Evolutionary conservation across 2,329 filamentous ascomycete species (phyloP).

Genomic region (Decorospora gaudefroyi): DNA sequence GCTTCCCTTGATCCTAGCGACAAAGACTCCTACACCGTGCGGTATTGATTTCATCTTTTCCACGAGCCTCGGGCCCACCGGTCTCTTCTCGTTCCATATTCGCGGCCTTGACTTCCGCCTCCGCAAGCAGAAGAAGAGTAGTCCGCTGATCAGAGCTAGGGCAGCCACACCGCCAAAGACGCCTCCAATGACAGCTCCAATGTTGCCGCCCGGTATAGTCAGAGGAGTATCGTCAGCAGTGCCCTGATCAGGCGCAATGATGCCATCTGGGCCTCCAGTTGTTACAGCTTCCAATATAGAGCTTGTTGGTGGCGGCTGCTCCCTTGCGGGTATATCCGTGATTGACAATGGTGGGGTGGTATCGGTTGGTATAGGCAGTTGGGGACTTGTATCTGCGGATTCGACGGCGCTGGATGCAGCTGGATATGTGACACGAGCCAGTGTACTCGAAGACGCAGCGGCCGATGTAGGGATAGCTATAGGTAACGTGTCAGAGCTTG

Average conservation of each 20-base stretch:
- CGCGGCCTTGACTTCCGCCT: conserved; percentile 35
- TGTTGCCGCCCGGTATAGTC: conserved; percentile 32
- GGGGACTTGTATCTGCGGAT: conserved; percentile 19
- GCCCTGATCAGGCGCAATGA: conserved; percentile 36
- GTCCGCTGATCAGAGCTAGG: conserved; percentile 36
- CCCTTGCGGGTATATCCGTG: conserved; percentile 17
- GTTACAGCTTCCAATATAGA: conserved; percentile 22
- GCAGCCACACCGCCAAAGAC: conserved; percentile 43
- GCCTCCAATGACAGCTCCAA: conserved; percentile 43
- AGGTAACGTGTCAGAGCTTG: conserved; percentile 39
- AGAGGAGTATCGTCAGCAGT: conserved; percentile 18
- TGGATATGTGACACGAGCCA: conserved; percentile 15
- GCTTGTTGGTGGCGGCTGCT: conserved; percentile 21
- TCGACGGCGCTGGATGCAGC: conserved; percentile 20
- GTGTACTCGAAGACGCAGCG: conserved; percentile 7
- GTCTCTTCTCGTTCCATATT: conserved; percentile 26
- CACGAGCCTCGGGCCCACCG: conserved; percentile 13
- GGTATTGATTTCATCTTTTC: conserved; percentile 31
- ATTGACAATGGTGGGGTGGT: conserved; percentile 16
- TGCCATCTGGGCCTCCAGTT: conserved; percentile 34
- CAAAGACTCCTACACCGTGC: conserved; percentile 25
- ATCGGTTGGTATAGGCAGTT: conserved; percentile 14
- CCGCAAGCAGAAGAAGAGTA: conserved; percentile 44
- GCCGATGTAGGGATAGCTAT: conserved; percentile 33
- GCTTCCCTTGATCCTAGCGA: conserved; percentile 38